These are phyloP conservation scores for Paecilomyces variotii DNA, from an alignment of 2,329 filamentous ascomycete genomes.

Conservation along the genomic window DNA sequence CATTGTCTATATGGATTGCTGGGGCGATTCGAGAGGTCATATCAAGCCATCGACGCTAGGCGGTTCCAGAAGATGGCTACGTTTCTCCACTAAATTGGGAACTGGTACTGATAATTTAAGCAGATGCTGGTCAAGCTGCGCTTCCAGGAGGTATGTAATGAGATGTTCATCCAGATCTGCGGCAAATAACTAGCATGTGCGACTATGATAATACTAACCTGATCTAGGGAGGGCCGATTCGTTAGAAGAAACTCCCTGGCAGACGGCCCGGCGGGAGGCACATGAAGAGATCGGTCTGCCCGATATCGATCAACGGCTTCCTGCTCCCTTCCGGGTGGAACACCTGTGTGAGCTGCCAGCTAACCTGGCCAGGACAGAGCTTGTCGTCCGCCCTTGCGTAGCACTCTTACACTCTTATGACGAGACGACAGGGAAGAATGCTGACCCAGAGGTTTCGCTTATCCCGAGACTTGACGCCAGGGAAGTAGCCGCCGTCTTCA, in stretches of 20 bases:
- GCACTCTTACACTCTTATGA: constrained; percentile 65
- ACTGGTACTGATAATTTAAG: not conserved
- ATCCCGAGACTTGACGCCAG: constrained; percentile 77
- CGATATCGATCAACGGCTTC: constrained; percentile 58
- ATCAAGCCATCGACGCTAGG: not conserved
- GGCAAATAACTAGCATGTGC: not conserved
- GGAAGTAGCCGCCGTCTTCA: constrained; percentile 91
- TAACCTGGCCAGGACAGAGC: constrained; percentile 63
- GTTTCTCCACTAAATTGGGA: not conserved
- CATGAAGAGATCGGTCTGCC: constrained; percentile 90
- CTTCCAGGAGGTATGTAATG: constrained; percentile 68
- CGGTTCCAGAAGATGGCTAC: not conserved
- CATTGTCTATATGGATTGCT: not conserved
- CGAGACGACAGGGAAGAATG: constrained; percentile 31
- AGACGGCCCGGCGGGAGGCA: constrained; percentile 83
- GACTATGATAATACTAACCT: constrained; percentile 1
- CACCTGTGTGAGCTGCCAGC: constrained; percentile 78
- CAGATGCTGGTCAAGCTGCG: constrained; percentile 72
- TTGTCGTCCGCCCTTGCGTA: constrained; percentile 68
- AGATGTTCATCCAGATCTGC: constrained; percentile 4
- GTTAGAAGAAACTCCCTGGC: constrained; percentile 52
- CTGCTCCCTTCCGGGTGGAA: constrained; percentile 73
- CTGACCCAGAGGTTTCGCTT: constrained; percentile 59
- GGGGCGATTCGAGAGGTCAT: not conserved
- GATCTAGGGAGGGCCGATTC: constrained; percentile 47